Percentiles rank a stretch among this genome's conserved stretches.
These are phyloP conservation scores for Solanum okadae DNA, from an alignment of 257 asterid species.

Conservation along the genomic window DNA sequence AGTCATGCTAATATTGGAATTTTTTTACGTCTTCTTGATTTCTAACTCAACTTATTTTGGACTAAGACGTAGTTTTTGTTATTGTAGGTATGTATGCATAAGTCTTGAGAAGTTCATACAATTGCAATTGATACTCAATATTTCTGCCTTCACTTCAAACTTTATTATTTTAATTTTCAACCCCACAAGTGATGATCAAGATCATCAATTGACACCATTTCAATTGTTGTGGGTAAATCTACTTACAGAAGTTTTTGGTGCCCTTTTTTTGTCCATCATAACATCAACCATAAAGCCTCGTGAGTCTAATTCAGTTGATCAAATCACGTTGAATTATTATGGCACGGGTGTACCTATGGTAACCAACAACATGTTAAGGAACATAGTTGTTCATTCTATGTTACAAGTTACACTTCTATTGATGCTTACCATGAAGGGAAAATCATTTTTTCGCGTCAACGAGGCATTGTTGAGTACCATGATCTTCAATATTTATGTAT, in stretches of 20 bases:
- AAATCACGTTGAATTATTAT: not conserved
- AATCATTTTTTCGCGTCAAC: not conserved
- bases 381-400: constrained; percentile 11
- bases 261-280: constrained; percentile 14
- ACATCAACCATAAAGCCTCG: not conserved
- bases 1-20: not conserved
- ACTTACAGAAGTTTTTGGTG: constrained; percentile 19
- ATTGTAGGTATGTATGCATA: constrained; percentile 17
- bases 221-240: constrained; percentile 37
- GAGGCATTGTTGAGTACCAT: constrained; percentile 6
- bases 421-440: constrained; percentile 15
- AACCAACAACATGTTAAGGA: constrained; percentile 19
- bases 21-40: not conserved
- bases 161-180: constrained; percentile 9
- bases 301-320: not conserved
- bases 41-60: not conserved
- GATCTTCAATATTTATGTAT: constrained; percentile 18
- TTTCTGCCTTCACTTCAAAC: constrained; percentile 22
- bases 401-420: constrained; percentile 16
- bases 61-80: not conserved
- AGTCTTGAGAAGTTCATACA: constrained; percentile 16
- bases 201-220: constrained; percentile 8
- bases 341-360: constrained; percentile 6
- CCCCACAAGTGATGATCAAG: not conserved
- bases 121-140: constrained; percentile 20